phyloP scores from a whole-genome alignment of 1,284 basidiomycete genomes.

The Albatrellus sp. region DNA sequence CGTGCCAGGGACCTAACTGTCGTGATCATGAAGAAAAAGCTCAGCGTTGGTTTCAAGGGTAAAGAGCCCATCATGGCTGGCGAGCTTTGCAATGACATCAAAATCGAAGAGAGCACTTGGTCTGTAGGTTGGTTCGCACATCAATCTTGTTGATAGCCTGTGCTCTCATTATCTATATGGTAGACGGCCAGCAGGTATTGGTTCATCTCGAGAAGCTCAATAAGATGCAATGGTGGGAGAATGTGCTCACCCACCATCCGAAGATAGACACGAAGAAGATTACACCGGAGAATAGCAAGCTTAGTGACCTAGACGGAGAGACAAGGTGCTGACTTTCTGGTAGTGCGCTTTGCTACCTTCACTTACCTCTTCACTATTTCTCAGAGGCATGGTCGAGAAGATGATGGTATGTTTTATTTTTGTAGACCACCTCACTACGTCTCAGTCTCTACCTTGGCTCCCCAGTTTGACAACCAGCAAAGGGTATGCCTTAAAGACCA shows the following conservation, averaged over 20 bases:
- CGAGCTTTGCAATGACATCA: conserved; percentile 89
- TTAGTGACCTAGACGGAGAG: conserved; percentile 91
- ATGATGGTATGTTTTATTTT: conserved; percentile 82
- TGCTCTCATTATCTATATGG: conserved; percentile 5
- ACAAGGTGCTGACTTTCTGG: conserved; percentile 46
- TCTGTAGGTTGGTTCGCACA: conserved; percentile 61
- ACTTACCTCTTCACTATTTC: neutral
- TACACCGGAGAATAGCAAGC: conserved; percentile 88
- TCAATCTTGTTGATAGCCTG: neutral
- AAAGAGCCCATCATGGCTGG: conserved; percentile 78
- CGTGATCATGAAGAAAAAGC: conserved; percentile 68
- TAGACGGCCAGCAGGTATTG: conserved; percentile 73
- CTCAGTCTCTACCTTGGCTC: conserved; percentile 1
- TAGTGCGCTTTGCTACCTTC: neutral
- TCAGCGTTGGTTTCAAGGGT: conserved; percentile 81
- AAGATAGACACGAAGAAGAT: conserved; percentile 98
- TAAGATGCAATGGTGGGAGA: conserved; percentile 93
- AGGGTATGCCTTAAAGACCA: conserved; percentile 40
- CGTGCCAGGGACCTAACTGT: conserved; percentile 69
- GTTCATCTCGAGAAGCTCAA: conserved; percentile 86
- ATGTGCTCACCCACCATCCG: conserved; percentile 89
- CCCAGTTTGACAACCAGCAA: conserved; percentile 93
- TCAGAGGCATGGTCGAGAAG: conserved; percentile 96
- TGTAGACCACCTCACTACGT: conserved; percentile 3
- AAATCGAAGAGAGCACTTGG: conserved; percentile 96